Evolutionary conservation across 2,329 filamentous ascomycete species (phyloP), one percentile per base, ranked within the genome.

Genomic region (Akanthomyces uredinophilus): DNA sequence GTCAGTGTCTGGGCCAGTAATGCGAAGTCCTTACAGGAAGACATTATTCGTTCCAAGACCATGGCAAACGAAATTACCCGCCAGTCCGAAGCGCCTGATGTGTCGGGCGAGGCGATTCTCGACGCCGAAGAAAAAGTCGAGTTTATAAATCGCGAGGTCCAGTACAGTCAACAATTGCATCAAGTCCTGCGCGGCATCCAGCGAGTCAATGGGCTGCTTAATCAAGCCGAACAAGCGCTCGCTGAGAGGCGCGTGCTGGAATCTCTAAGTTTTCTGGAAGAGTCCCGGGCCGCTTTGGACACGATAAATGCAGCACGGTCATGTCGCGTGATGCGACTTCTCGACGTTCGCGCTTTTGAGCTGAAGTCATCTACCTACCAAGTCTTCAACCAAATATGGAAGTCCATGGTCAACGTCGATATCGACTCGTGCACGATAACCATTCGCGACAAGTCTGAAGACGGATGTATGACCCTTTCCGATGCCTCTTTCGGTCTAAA

Each of bases 1-100:
- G 89, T 96, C 56, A 89, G 92, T 70, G 84, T 87, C 57, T 98
- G 94, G 94, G 90, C 96, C 62, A 78, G 82, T 57, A 91, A 95
- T 73, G 92, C 93, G 53, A 91, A 91, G 74, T 86, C 88, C 58
- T 83, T 97, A 8, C 91, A 96, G 73, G 84, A 88, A 65, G 94
- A 97, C 71, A 94, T 97, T 66, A 86, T 91, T 69, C 84, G 86
- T 52, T 94, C 92, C 27, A 88, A 91, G 69, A 83, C 85, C 18
- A 87, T 92, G 41, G 92, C 94, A 24, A 87, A 87, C 69, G 87
- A 92, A 63, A 96, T 98, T 63, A 84, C 94, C 5, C 83, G 87
- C 50, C 85, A 92, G 69, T 88, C 92, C 58, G 89, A 94, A 70
- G 84, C 80, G 2, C 83, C 83, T 1, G 79, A 79, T 55, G 74